A percentile compares a stretch with the other conserved stretches of the same genome.
These are phyloP conservation scores for Gossypium bickii DNA, from an alignment of 345 rosid species.

Conservation along the genomic window DNA sequence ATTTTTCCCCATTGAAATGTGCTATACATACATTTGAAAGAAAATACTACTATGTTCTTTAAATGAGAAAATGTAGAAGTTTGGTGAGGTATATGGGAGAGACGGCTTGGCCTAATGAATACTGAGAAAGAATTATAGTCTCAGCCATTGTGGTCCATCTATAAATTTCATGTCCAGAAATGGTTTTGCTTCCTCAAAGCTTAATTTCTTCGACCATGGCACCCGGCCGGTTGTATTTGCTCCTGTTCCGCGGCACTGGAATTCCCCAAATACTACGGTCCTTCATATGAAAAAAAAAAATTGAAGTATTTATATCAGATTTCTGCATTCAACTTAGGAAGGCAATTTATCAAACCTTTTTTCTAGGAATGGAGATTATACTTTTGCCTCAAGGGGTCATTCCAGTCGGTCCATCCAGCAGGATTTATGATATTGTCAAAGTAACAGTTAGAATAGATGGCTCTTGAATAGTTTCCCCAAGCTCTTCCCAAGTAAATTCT, in stretches of 20 bases:
- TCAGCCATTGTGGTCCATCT: conserved; percentile 72
- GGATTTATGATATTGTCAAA: conserved; percentile 59
- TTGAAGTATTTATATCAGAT: conserved; percentile 5
- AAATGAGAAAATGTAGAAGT: not conserved
- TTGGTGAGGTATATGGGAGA: not conserved
- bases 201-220: conserved; percentile 63
- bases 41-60: not conserved
- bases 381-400: conserved; percentile 48
- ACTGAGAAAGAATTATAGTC: conserved; percentile 31
- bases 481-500: conserved; percentile 76
- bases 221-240: conserved; percentile 54
- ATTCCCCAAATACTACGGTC: conserved; percentile 74
- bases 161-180: conserved; percentile 59
- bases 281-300: conserved; percentile 32
- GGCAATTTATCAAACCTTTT: not conserved
- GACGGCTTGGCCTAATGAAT: not conserved
- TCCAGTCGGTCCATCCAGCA: conserved; percentile 90
- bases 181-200: conserved; percentile 45
- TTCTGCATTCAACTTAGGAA: not conserved
- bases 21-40: not conserved
- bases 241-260: conserved; percentile 73
- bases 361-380: conserved; percentile 13
- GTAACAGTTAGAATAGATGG: conserved; percentile 63
- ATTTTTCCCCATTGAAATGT: not conserved
- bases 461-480: conserved; percentile 83